Conservation (phyloP, 352 stramenopile species). For the Pythium pyrilobum region DNA sequence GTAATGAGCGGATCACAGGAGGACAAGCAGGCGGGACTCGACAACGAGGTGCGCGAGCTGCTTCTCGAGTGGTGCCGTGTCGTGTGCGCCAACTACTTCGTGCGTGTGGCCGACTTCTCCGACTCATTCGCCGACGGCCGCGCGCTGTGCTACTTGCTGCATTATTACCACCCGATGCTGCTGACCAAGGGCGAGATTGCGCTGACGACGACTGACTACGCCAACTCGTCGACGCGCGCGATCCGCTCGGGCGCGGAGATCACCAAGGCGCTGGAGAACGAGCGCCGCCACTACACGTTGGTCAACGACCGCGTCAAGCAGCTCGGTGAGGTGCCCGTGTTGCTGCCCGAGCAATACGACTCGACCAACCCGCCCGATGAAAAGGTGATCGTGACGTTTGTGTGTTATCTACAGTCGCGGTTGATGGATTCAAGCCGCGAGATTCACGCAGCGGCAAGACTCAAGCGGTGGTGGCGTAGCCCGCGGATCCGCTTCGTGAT, state of each 20-base stretch:
- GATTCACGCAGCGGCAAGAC: slow-evolving; percentile 81
- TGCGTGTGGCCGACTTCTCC: slow-evolving; percentile 88
- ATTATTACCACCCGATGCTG: slow-evolving; percentile 95
- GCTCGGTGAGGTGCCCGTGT: slow-evolving; percentile 89
- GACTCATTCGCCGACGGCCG: slow-evolving; percentile 92
- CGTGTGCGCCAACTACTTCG: slow-evolving; percentile 89
- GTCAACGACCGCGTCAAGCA: slow-evolving; percentile 88
- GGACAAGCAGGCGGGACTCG: slow-evolving; percentile 32
- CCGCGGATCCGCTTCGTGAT: slow-evolving; percentile 46
- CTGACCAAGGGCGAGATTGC: slow-evolving; percentile 63
- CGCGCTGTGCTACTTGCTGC: slow-evolving; percentile 90
- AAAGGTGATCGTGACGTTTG: slow-evolving; percentile 92
- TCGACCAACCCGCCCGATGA: slow-evolving; percentile 89
- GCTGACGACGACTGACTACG: slow-evolving; percentile 31
- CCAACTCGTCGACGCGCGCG: slow-evolving; percentile 17
- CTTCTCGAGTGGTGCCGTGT: slow-evolving; percentile 91
- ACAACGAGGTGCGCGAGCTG: slow-evolving; percentile 47
- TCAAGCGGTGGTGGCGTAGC: slow-evolving; percentile 84
- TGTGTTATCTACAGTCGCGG: slow-evolving; percentile 92
- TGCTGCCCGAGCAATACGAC: slow-evolving; percentile 86
- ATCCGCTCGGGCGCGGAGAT: slow-evolving; percentile 18
- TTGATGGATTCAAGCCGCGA: slow-evolving; percentile 93
- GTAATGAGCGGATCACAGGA: too few relatives aligned
- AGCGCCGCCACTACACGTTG: slow-evolving; percentile 84
- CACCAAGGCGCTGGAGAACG: slow-evolving; percentile 36